A percentile compares a stretch with the other conserved stretches of the same genome.
Conservation (phyloP, 2,329 filamentous ascomycete genomes). For the Phaeosphaeriaceae sp. region DNA sequence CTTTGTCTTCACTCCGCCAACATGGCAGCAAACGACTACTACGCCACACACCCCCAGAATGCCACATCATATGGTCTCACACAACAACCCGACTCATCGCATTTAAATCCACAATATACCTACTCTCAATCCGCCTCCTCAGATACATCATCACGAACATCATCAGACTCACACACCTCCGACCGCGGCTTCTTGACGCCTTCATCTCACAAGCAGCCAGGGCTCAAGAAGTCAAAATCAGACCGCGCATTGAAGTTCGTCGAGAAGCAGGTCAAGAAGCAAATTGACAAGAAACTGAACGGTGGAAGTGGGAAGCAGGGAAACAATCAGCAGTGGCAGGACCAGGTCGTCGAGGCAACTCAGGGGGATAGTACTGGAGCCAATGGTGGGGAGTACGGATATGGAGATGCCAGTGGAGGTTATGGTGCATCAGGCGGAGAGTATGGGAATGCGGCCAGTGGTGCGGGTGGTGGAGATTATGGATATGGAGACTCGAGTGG, state of each 20-base stretch:
- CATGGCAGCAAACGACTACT: conserved; percentile 8
- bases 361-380: background rate
- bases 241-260: conserved; percentile 5
- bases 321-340: background rate
- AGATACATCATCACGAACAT: background rate
- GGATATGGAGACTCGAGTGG: background rate
- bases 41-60: background rate
- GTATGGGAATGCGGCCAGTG: background rate
- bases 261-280: conserved; percentile 6
- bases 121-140: background rate
- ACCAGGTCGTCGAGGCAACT: background rate
- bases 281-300: conserved; percentile 8
- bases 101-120: background rate
- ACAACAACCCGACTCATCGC: background rate
- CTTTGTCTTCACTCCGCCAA: background rate
- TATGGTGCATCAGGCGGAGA: background rate
- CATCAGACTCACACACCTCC: background rate
- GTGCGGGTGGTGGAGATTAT: background rate
- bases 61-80: background rate
- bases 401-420: background rate
- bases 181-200: conserved; percentile 1
- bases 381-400: background rate
- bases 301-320: background rate
- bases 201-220: background rate
- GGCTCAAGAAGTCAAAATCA: conserved; percentile 3